A percentile compares a stretch with the other conserved stretches of the same genome.
Evolutionary conservation across 73 alveolate genomes (phyloP).

Genomic region (Tetrahymena elliotti): DNA sequence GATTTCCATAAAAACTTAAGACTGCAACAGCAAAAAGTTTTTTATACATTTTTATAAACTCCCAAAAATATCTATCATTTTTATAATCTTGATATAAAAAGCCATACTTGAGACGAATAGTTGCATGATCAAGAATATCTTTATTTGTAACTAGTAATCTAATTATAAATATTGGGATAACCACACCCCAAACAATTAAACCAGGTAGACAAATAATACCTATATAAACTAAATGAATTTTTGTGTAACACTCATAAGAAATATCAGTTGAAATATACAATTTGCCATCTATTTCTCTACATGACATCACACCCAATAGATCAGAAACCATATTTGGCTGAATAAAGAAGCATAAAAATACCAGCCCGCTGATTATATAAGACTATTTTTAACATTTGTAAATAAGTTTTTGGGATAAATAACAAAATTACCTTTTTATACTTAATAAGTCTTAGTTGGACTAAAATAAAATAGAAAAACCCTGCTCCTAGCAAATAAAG

Average conservation of each 20-base stretch:
- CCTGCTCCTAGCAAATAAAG: background rate
- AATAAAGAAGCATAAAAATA: background rate
- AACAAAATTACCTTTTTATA: background rate
- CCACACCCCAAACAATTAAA: background rate
- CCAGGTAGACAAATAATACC: constrained; percentile 7
- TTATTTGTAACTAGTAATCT: background rate
- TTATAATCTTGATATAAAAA: background rate
- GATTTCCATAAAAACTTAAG: background rate
- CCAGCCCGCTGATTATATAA: background rate
- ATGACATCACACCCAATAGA: constrained; percentile 1
- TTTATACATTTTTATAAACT: background rate
- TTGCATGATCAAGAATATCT: background rate
- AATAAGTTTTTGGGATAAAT: background rate
- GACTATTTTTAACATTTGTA: background rate
- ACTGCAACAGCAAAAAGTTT: background rate
- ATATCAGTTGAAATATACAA: constrained; percentile 11
- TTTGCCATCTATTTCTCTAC: constrained; percentile 4
- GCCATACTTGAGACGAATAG: background rate
- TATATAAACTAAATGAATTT: constrained; percentile 1
- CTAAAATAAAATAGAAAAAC: background rate
- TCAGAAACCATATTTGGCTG: constrained; percentile 10
- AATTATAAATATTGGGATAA: constrained; percentile 7
- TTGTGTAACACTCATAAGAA: background rate
- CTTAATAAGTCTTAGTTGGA: background rate
- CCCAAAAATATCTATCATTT: background rate